Evolutionary conservation across 495 filamentous ascomycete genomes (phyloP).

Genomic region (Daldinia concentrica): DNA sequence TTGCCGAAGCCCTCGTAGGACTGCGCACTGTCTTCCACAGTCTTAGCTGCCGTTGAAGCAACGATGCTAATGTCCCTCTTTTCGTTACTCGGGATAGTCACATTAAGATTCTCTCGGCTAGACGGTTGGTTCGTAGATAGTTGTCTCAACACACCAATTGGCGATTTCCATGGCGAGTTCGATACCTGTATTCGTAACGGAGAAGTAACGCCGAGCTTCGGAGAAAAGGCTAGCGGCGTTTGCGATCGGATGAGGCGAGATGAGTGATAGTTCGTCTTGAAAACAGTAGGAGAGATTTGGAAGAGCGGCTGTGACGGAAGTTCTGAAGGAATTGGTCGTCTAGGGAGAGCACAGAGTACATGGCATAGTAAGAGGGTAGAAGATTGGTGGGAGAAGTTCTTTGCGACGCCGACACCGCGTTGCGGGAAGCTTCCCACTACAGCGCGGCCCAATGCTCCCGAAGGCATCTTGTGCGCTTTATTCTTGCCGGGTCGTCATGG

Average conservation of each 20-base stretch:
- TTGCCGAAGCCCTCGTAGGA: conserved; percentile 36
- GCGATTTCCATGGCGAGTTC: conserved; percentile 26
- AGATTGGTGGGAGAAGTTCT: conserved; percentile 24
- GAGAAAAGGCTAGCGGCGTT: conserved; percentile 29
- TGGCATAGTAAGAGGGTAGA: conserved; percentile 11
- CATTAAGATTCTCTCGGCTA: conserved; percentile 15
- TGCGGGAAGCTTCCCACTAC: conserved; percentile 28
- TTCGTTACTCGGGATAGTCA: conserved; percentile 10
- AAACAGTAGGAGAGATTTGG: conserved; percentile 7
- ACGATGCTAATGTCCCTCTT: conserved; percentile 12
- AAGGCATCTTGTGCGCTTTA: conserved; percentile 43
- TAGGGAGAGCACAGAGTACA: conserved; percentile 15
- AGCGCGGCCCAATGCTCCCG: conserved; percentile 40
- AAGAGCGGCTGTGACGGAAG: conserved; percentile 6
- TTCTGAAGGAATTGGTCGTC: conserved; percentile 15
- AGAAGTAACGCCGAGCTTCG: conserved; percentile 41
- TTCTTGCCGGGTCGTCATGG: conserved; percentile 35
- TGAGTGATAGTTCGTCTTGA: conserved; percentile 14
- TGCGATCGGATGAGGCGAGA: conserved; percentile 25
- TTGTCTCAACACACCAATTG: conserved; percentile 18
- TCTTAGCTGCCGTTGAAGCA: conserved; percentile 12
- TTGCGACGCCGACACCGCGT: conserved; percentile 39
- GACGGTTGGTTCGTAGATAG: conserved; percentile 20
- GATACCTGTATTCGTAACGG: conserved; percentile 16
- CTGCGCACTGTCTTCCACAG: conserved; percentile 14